Evolutionary conservation across 768 basidiomycete genomes (phyloP), one percentile per base, ranked within the genome.

Genomic region (Phlegmacium glaucopus): DNA sequence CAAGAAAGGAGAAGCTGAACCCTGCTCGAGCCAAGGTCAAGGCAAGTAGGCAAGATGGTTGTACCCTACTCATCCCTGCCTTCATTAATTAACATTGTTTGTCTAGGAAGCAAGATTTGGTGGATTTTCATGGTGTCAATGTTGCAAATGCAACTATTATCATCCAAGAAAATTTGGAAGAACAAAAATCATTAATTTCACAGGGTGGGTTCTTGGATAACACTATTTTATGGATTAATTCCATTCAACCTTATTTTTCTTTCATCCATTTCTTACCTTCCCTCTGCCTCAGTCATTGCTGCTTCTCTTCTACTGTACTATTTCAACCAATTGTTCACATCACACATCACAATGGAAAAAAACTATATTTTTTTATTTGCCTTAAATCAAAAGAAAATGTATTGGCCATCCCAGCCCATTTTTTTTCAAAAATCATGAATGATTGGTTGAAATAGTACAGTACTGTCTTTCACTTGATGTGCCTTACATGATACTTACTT

Each of bases 101-200:
- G 28, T 30, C 69, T n/a, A 50, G 58, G 16, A 74, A 81, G 39
- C 67, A 61, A 16, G 74, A 77, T 48, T 75, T 77, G 0, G 66
- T 91, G 27, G 90, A 93, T 63, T 62, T 93, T 26, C 90, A 93
- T 52, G 86, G 87, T 6, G 82, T 83, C 6, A 86, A 79, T 4
- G 76, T 80, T 15, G 61, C 71, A 2, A 89, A 92, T 64, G 90
- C 87, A 3, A 59, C 80, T 47, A 66, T 66, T 12, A 86, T 93
- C 46, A 82, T 82, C 10, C 76, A 75, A 47, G 85, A 87, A 47
- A 75, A 79, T 13, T 68, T 90, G 17, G 58, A 64, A 28, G 66
- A 72, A 29, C 55, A 56, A 18, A 26, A 44, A 36, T 45, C 55
- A 29, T 47, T 52, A 15, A 57, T 58, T 12, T 53, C 56, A n/a